Evolutionary conservation across 2,329 filamentous ascomycete genomes (phyloP).

Genomic region (Fusarium abutilonis): DNA sequence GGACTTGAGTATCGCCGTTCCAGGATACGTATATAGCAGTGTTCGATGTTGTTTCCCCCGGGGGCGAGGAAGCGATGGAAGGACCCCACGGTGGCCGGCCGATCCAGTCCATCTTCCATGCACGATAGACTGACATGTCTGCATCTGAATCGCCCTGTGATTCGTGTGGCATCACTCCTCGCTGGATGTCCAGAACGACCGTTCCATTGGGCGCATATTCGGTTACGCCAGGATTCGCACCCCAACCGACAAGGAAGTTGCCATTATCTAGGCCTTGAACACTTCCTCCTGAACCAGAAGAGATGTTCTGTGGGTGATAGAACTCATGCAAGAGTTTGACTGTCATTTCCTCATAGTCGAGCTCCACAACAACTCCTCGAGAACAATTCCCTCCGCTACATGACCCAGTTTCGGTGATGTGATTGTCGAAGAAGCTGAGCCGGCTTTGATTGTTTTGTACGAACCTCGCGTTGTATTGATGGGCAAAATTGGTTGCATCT

Average conservation of each 20-base stretch:
- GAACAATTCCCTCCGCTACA: conserved; percentile 33
- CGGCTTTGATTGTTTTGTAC: conserved; percentile 56
- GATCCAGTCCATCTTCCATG: conserved; percentile 44
- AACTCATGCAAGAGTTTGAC: conserved; percentile 60
- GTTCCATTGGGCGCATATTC: conserved; percentile 50
- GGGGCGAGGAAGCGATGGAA: conserved; percentile 32
- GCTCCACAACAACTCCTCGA: conserved; percentile 48
- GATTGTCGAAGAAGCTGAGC: conserved; percentile 66
- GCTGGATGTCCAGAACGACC: conserved; percentile 53
- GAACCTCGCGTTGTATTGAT: conserved; percentile 62
- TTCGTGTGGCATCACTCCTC: conserved; percentile 55
- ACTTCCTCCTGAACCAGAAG: conserved; percentile 60
- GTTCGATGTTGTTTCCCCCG: conserved; percentile 14
- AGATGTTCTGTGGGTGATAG: conserved; percentile 60
- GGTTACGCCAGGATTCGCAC: conserved; percentile 59
- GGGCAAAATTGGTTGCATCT: conserved; percentile 48
- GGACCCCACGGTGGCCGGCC: conserved; percentile 42
- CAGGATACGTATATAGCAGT: conserved; percentile 42
- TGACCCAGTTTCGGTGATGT: conserved; percentile 30
- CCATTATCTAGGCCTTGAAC: conserved; percentile 64
- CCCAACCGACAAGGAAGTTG: conserved; percentile 68
- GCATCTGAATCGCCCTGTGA: conserved; percentile 6
- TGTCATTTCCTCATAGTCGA: conserved; percentile 58
- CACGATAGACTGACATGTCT: conserved; percentile 41
- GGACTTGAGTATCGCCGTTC: conserved; percentile 44